A percentile compares a stretch with the other conserved stretches of the same genome.
Evolutionary conservation across 2,329 filamentous ascomycete genomes (phyloP).

Genomic region (Seiridium cupressi): DNA sequence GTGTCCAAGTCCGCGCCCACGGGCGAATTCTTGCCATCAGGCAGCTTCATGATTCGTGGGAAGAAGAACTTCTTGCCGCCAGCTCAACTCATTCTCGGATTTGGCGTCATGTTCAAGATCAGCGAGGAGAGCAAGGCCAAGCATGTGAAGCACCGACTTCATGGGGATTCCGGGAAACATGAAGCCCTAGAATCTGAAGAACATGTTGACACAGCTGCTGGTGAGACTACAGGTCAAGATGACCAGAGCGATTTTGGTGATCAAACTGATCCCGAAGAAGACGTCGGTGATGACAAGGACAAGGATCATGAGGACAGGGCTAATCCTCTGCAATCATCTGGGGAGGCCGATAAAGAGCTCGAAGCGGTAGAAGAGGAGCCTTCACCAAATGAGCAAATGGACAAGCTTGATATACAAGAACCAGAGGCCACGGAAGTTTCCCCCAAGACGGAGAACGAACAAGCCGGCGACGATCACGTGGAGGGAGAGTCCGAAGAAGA

Average conservation of each 20-base stretch:
- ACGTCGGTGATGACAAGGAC: slow-evolving; percentile 25
- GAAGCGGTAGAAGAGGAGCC: slow-evolving; percentile 13
- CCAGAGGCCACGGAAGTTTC: neutral
- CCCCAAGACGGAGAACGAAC: neutral
- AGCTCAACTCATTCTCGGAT: slow-evolving; percentile 81
- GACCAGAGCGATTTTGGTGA: slow-evolving; percentile 21
- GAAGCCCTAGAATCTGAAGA: neutral
- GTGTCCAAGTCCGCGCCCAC: slow-evolving; percentile 80
- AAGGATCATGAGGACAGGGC: slow-evolving; percentile 18
- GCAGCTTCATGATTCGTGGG: slow-evolving; percentile 77
- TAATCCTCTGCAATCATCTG: slow-evolving; percentile 33
- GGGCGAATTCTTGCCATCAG: slow-evolving; percentile 77
- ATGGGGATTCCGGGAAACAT: slow-evolving; percentile 19
- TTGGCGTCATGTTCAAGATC: slow-evolving; percentile 83
- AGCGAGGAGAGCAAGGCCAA: slow-evolving; percentile 82
- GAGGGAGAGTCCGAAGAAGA: slow-evolving; percentile 35
- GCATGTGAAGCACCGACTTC: slow-evolving; percentile 70
- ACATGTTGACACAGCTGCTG: neutral
- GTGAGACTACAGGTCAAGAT: slow-evolving; percentile 7
- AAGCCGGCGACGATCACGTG: slow-evolving; percentile 20
- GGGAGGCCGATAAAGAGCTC: slow-evolving; percentile 22
- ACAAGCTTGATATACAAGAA: slow-evolving; percentile 16
- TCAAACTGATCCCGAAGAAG: slow-evolving; percentile 27
- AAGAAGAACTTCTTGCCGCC: slow-evolving; percentile 92
- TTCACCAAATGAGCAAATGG: slow-evolving; percentile 20